Base-by-base conservation (phyloP, 768 basidiomycete species). In the Nidularia sp. region DNA sequence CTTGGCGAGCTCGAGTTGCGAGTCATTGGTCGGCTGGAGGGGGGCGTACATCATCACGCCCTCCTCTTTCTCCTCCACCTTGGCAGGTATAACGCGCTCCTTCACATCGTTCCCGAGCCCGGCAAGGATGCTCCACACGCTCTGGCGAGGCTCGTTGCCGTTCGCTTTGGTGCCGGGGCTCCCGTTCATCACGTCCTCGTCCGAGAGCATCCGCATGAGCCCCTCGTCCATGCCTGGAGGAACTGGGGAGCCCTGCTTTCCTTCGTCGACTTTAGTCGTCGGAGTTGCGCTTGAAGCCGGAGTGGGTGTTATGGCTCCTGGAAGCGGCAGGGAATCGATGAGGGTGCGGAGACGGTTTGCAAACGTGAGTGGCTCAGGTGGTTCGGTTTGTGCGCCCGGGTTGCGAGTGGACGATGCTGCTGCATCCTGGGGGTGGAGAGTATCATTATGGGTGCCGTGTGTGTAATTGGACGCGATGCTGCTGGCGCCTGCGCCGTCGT, bases 1-100 rank as follows among this genome's bases (percentile, higher is more conserved):
- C 32, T 78, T 73, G 12, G 90, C 90, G 13, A 92, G 70, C 61
- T 86, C 84, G 25, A 90, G 77, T 56, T 83, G 70, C 2, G 87
- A 86, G 47, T 80, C 77, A 6, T 71, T 72, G 34, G 76, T 73
- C 1, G 87, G 88, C 47, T 84, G 70, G 49, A 92, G 66, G 0
- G 90, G 90, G 0, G 78, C 77, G 58, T 86, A 90, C 70, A 92
- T 73, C 90, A 92, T 91, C 47, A 92, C 63, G 12, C 79, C 76
- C 12, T 78, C 80, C 45, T 80, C 81, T 33, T 75, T 68, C 34
- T 73, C 69, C 55, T 76, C 74, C 39, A 68, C 56, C 34, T 67
- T 56, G 9, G 61, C 56, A 18, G 64, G 65, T 42, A 60, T 55
- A 36, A 50, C 45, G 48, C 53, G 51, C 22, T 48, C 53, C 51